Evolutionary conservation across 1,284 basidiomycete species (phyloP), one percentile per base, ranked within the genome.

Genomic region (Fomitopsis betulina): DNA sequence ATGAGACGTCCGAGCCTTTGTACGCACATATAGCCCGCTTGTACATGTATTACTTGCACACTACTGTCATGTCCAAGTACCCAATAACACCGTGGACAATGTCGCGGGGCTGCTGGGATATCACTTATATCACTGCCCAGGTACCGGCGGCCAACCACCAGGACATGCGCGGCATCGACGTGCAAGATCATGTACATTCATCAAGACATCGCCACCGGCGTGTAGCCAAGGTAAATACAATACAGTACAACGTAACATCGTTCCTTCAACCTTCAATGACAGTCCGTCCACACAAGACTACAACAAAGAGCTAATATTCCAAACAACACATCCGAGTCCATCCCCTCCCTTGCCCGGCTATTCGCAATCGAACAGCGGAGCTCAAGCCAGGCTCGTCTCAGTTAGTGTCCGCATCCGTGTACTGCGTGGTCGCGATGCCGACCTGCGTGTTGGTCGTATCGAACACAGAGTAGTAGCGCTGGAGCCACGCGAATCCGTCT

Each of bases 401-500:
- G 68, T 82, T 82, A 39, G 68, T 76, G 33, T 63, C 67, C 2
- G 76, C 75, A 47, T 71, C 61, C 2, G 80, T 82, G 66, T 77
- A 73, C 38, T 59, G 30, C 9, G 80, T 82, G 30, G 62, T 74
- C 2, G 81, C 80, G 47, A 82, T 70, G 7, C 81, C 81, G 54
- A 83, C 69, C 35, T 68, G 75, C 4, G 61, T 45, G 71, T 83
- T 83, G 47, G 76, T 71, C 30, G 82, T 83, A 65, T 89, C 87
- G 65, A 73, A 87, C 35, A 86, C 83, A 27, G 79, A 78, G 72
- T 87, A 88, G 79, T 83, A 89, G 30, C 86, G 81, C 70, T 89
- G 82, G 33, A 79, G 62, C 56, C 72, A 74, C 50, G 62, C 67
- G 58, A 70, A 71, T 32, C 75, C 70, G 58, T 75, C 73, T 75